Percentiles rank a stretch among this genome's conserved stretches.
Conservation (phyloP, 2,329 filamentous ascomycete genomes). For the Fusarium euwallaceae region DNA sequence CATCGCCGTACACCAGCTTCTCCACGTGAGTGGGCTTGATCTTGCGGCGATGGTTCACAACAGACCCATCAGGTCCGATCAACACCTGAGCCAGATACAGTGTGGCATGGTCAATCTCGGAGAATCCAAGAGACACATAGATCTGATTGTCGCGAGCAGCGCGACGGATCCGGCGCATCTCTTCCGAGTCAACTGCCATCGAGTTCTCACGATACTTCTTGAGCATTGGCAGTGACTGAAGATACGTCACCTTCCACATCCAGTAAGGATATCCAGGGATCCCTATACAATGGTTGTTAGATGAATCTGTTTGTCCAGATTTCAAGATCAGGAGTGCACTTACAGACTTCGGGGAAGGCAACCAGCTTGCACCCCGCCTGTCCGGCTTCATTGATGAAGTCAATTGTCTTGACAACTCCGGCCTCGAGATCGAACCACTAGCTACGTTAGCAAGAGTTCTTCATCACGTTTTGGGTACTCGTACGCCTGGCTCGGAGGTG, state of each 20-base stretch:
- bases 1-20: constrained; percentile 66
- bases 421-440: constrained; percentile 69
- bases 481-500: constrained; percentile 39
- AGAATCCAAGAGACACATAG: constrained; percentile 63
- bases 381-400: constrained; percentile 68
- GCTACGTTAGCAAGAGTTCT: constrained; percentile 6
- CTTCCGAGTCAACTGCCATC: constrained; percentile 52
- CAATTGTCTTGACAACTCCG: constrained; percentile 68
- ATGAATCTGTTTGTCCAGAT: rapidly evolving
- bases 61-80: constrained; percentile 62
- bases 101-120: constrained; percentile 59
- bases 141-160: constrained; percentile 58
- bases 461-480: rapidly evolving
- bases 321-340: neutral
- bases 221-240: constrained; percentile 50
- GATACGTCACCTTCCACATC: constrained; percentile 52
- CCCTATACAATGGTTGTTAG: constrained; percentile 39
- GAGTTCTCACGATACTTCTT: constrained; percentile 56
- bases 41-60: constrained; percentile 62
- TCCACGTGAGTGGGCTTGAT: constrained; percentile 66
- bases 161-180: constrained; percentile 59
- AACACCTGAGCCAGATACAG: constrained; percentile 65
- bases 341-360: constrained; percentile 65
- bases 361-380: constrained; percentile 66
- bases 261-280: constrained; percentile 67